Conservation (phyloP, 2,329 filamentous ascomycete species). For the Zymoseptoria brevis region DNA sequence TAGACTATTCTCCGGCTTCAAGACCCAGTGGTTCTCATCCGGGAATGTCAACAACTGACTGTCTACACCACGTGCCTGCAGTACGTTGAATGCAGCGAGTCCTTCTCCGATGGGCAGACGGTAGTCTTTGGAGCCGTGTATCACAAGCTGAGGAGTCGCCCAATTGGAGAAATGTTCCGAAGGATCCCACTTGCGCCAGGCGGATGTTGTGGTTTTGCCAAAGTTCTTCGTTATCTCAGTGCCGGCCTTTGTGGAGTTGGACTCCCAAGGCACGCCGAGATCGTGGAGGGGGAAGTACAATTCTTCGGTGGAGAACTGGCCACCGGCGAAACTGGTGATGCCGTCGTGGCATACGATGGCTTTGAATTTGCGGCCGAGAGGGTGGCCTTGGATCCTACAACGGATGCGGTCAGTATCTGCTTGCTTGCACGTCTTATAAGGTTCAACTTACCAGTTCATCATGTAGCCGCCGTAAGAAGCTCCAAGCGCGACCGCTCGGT, state of each 20-base stretch:
- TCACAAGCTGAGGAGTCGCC: slow-evolving; percentile 79
- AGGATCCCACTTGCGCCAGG: slow-evolving; percentile 45
- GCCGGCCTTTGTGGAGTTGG: background rate
- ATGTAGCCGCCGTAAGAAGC: slow-evolving; percentile 70
- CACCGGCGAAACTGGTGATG: slow-evolving; percentile 22
- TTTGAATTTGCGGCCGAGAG: slow-evolving; percentile 76
- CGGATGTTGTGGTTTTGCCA: slow-evolving; percentile 7
- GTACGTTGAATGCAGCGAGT: slow-evolving; percentile 73
- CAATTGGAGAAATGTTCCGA: slow-evolving; percentile 55
- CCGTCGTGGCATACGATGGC: slow-evolving; percentile 61
- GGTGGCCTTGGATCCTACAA: slow-evolving; percentile 72
- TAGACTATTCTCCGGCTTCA: slow-evolving; percentile 84
- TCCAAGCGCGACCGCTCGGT: slow-evolving; percentile 63
- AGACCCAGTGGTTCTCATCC: slow-evolving; percentile 73
- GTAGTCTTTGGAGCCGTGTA: slow-evolving; percentile 88
- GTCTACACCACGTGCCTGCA: slow-evolving; percentile 66
- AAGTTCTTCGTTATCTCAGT: slow-evolving; percentile 11
- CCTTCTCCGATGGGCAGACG: slow-evolving; percentile 79
- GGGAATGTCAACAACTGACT: slow-evolving; percentile 76
- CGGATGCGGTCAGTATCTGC: background rate
- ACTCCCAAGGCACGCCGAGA: slow-evolving; percentile 30
- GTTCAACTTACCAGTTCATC: slow-evolving; percentile 42
- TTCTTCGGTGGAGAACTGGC: slow-evolving; percentile 38
- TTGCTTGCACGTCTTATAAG: no score
- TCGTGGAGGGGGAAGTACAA: slow-evolving; percentile 50